Conservation (phyloP, 164 flowering plant genomes). For the Houttuynia cordata region DNA sequence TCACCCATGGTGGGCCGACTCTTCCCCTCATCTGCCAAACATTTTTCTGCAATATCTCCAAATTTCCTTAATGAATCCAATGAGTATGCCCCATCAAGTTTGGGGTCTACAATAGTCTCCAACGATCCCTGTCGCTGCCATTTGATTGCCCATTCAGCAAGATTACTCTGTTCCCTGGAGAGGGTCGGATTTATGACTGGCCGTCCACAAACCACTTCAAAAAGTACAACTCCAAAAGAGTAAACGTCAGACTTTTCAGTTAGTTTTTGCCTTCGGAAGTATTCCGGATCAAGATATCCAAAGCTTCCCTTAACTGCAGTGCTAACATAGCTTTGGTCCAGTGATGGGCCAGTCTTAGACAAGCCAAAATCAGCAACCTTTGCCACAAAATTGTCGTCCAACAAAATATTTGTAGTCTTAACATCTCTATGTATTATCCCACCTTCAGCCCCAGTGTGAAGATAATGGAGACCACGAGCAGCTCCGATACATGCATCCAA, state of each 20-base stretch:
- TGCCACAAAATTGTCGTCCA: constrained; percentile 54
- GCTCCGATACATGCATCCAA: constrained; percentile 57
- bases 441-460: constrained; percentile 60
- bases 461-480: constrained; percentile 73
- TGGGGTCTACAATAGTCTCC: constrained; percentile 41
- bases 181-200: constrained; percentile 57
- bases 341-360: constrained; percentile 53
- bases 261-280: constrained; percentile 50
- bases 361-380: constrained; percentile 70
- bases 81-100: constrained; percentile 25
- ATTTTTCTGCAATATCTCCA: constrained; percentile 62
- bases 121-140: constrained; percentile 46
- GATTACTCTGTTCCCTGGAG: constrained; percentile 62
- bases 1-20: constrained; percentile 66
- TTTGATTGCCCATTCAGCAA: constrained; percentile 61
- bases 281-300: constrained; percentile 75
- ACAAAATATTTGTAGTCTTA: constrained; percentile 60
- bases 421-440: constrained; percentile 67
- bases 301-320: constrained; percentile 77
- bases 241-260: constrained; percentile 70
- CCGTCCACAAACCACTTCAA: constrained; percentile 64
- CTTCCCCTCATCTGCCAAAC: constrained; percentile 54
- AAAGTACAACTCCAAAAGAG: constrained; percentile 64
- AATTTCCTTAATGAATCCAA: constrained; percentile 44
- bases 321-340: constrained; percentile 65